phyloP scores from a whole-genome alignment of 164 flowering plant species.

The Annona cherimola region DNA sequence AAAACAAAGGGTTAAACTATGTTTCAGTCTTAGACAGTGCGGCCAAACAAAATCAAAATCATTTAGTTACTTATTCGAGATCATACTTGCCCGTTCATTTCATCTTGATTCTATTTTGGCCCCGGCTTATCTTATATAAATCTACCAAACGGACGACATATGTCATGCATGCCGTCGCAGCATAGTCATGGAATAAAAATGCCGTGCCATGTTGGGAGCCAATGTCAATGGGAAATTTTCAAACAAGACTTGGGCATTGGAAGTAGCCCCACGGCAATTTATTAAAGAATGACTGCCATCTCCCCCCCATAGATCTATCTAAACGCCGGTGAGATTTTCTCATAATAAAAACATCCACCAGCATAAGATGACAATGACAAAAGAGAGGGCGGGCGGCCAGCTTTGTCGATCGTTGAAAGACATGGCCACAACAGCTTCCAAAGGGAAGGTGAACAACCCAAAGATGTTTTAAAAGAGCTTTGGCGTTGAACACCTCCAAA shows the following conservation, averaged over 20 bases:
- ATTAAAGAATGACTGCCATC: not conserved
- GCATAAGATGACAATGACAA: not conserved
- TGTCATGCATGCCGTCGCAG: not conserved
- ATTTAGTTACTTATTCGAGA: too few relatives aligned
- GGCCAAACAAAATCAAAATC: too few relatives aligned
- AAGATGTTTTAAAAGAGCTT: not conserved
- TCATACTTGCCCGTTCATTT: too few relatives aligned
- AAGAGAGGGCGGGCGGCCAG: conserved; percentile 11
- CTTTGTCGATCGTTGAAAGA: conserved; percentile 5
- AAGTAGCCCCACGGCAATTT: not conserved
- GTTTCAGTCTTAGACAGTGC: too few relatives aligned
- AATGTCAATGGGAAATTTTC: not conserved
- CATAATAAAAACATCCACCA: not conserved
- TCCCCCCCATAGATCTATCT: not conserved
- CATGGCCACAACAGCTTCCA: not conserved
- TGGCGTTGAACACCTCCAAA: not conserved
- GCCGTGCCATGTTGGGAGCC: not conserved
- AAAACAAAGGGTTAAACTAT: too few relatives aligned
- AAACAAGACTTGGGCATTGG: not conserved
- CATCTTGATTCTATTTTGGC: too few relatives aligned
- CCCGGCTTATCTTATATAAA: too few relatives aligned
- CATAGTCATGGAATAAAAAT: not conserved
- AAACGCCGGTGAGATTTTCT: not conserved
- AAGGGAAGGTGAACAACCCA: conserved; percentile 20
- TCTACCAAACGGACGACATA: not conserved